phyloP scores from a whole-genome alignment of 805 yeast genomes.

The Lipomyces yamanashiensis region DNA sequence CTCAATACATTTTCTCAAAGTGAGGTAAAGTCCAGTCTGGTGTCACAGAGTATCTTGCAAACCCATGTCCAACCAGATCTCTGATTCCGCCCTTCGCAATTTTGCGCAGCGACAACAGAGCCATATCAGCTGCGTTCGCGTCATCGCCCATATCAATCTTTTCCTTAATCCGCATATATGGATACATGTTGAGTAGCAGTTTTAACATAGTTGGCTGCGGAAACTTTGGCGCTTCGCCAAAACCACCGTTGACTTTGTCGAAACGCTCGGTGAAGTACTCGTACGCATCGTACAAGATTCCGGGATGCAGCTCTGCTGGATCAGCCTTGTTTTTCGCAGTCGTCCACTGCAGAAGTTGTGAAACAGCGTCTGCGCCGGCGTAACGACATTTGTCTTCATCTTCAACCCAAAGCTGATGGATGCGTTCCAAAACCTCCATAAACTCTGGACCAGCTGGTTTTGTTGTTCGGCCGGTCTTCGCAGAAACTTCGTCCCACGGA shows the following conservation, averaged over 20 bases:
- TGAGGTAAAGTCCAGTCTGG: slow-evolving; percentile 50
- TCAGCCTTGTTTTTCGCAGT: slow-evolving; percentile 10
- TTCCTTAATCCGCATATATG: slow-evolving; percentile 21
- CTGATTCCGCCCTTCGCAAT: slow-evolving; percentile 47
- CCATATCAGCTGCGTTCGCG: slow-evolving; percentile 35
- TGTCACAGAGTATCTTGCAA: slow-evolving; percentile 47
- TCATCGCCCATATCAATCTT: slow-evolving; percentile 21
- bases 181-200: slow-evolving; percentile 35
- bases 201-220: slow-evolving; percentile 44
- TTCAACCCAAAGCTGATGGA: slow-evolving; percentile 43
- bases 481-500: slow-evolving; percentile 39
- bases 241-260: slow-evolving; percentile 45
- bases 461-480: slow-evolving; percentile 23
- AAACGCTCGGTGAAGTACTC: slow-evolving; percentile 40
- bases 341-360: slow-evolving; percentile 37
- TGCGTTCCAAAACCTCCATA: slow-evolving; percentile 42
- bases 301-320: slow-evolving; percentile 15
- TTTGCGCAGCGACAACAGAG: slow-evolving; percentile 40
- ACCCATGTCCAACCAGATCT: slow-evolving; percentile 48
- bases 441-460: slow-evolving; percentile 38
- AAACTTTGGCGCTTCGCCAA: slow-evolving; percentile 47
- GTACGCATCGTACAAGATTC: slow-evolving; percentile 35
- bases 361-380: slow-evolving; percentile 40
- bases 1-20: slow-evolving; percentile 45
- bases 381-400: slow-evolving; percentile 41